phyloP scores from a whole-genome alignment of 2,329 filamentous ascomycete genomes.

The Ophiocordyceps camponoti-floridani region DNA sequence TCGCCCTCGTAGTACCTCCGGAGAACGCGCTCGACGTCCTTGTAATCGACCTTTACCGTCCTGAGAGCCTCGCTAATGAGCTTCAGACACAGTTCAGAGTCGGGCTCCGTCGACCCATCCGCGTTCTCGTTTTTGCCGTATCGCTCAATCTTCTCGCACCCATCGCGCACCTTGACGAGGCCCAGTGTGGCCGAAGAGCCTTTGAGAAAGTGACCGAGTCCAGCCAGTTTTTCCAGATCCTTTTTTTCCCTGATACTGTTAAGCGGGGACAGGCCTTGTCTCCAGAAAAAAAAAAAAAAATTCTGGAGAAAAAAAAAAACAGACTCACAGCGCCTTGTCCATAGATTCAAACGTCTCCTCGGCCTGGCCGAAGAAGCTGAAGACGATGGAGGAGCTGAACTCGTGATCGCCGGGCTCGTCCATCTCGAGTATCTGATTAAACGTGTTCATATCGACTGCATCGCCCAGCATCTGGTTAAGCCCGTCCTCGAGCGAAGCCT shows the following conservation, averaged over 20 bases:
- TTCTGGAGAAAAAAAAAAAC: neutral
- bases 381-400: constrained; percentile 78
- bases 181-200: constrained; percentile 91
- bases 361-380: constrained; percentile 85
- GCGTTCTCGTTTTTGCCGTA: constrained; percentile 71
- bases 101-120: constrained; percentile 47
- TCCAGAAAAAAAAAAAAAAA: too few species aligned
- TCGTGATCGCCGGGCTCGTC: constrained; percentile 78
- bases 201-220: constrained; percentile 89
- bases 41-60: constrained; percentile 59
- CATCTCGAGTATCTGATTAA: constrained; percentile 96
- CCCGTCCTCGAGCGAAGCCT: constrained; percentile 27
- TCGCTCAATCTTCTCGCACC: constrained; percentile 92
- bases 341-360: constrained; percentile 73
- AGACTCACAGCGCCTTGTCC: constrained; percentile 67
- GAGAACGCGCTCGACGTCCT: constrained; percentile 52
- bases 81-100: constrained; percentile 49
- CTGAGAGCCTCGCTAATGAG: constrained; percentile 53
- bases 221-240: constrained; percentile 59
- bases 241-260: constrained; percentile 34
- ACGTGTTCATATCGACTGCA: constrained; percentile 61
- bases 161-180: constrained; percentile 75
- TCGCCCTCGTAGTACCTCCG: constrained; percentile 39
- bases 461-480: constrained; percentile 48
- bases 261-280: too few species aligned